Conservation (phyloP, 139 green algal species). For the Chlorella vulgaris region DNA sequence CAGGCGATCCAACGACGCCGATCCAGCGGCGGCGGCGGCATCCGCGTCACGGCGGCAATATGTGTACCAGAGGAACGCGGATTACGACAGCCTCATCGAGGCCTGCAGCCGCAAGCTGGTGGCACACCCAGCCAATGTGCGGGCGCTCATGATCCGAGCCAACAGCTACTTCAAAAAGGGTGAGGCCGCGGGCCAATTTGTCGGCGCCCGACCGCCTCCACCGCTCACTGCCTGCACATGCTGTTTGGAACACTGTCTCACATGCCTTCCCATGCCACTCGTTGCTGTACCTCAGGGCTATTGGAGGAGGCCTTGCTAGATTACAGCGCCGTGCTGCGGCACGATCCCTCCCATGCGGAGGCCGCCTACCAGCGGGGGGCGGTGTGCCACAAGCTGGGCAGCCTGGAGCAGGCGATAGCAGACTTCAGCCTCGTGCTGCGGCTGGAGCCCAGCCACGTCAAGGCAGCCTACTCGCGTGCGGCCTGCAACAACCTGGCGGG, state of each 20-base stretch:
- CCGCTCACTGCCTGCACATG: neutral
- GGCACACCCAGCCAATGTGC: constrained; percentile 44
- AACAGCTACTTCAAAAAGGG: constrained; percentile 63
- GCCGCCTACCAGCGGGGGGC: constrained; percentile 69
- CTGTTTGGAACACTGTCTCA: too few relatives aligned
- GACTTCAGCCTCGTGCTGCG: constrained; percentile 66
- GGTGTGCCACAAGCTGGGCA: constrained; percentile 55
- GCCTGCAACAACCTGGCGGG: constrained; percentile 76
- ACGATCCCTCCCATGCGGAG: constrained; percentile 65
- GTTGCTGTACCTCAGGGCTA: neutral
- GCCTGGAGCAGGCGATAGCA: constrained; percentile 66
- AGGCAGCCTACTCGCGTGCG: constrained; percentile 72
- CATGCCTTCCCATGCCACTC: neutral
- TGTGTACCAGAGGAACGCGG: constrained; percentile 21
- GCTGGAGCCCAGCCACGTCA: constrained; percentile 73
- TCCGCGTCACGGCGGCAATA: neutral
- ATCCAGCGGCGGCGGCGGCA: neutral
- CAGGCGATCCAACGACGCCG: neutral
- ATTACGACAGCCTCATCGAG: constrained; percentile 64
- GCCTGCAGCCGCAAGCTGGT: constrained; percentile 57
- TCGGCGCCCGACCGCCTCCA: neutral
- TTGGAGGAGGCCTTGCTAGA: constrained; percentile 42
- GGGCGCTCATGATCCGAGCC: constrained; percentile 64
- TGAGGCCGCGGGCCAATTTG: neutral
- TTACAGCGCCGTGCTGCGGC: constrained; percentile 53